Evolutionary conservation across 805 yeast genomes (phyloP), one percentile per base, ranked within the genome.

Genomic region (Myxozyma vanderwaltii): DNA sequence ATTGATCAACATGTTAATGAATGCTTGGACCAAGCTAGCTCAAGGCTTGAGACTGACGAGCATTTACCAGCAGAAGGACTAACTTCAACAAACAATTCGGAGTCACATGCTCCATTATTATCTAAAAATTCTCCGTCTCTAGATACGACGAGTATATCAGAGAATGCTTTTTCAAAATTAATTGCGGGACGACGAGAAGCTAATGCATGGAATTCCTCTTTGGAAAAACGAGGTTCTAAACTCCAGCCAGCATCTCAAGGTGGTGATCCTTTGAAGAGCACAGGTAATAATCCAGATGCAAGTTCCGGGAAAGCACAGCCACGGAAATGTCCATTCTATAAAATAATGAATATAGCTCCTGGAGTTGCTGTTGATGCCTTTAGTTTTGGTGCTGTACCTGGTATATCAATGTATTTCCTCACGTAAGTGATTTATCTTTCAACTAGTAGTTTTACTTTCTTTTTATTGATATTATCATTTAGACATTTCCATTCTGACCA

Each of bases 401-500:
- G 65, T 13, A 71, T 73, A 2, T 41, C 62, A 17, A 58, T 69
- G 38, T 74, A 71, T 61, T 74, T 70, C 53, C 69, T 70, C 40
- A 72, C 76, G 61, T 58, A 40, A 33, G 63, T 68, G 59, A 29
- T 15, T 43, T 12, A 21, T 21, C 8, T 38, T 8, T 6, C 6
- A 10, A 29, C n/a, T n/a, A n/a, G n/a, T n/a, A n/a, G n/a, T 35
- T 35, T 19, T 40, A 5, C 5, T 21, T 12, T 40, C 45, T 40
- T 40, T 40, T 3, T 15, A 21, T 2, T 40, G 2, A n/a, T 40
- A 21, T 10, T 43, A 12, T 15, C 3, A 15, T 17, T 4, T 17
- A 58, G 63, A 0, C 99, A 94, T 75, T 92, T 88, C 75, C 99
- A 94, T 72, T 77, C 96, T 0, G 99, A 94, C 71, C 99, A 94